Percentiles rank a stretch among this genome's conserved stretches.
phyloP scores from a whole-genome alignment of 108 stramenopile genomes.

The Skeletonema tropicum region DNA sequence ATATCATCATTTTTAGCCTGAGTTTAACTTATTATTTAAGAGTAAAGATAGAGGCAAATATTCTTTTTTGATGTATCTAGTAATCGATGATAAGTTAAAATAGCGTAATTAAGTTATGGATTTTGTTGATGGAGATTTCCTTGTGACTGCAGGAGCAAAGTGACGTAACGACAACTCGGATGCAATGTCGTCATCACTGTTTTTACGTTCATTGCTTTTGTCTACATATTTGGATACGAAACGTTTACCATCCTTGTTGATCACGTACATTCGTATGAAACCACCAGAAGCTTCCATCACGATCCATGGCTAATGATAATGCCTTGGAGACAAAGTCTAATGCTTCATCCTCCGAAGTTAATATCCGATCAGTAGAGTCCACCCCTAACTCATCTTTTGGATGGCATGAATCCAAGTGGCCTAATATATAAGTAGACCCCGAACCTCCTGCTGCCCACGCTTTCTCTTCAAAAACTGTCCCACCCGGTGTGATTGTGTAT shows the following conservation, averaged over 20 bases:
- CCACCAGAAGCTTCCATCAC: slow-evolving; percentile 89
- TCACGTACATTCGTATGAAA: slow-evolving; percentile 60
- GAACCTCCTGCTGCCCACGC: slow-evolving; percentile 73
- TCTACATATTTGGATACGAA: slow-evolving; percentile 11
- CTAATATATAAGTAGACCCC: slow-evolving; percentile 73
- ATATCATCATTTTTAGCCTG: background rate
- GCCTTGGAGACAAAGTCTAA: slow-evolving; percentile 62
- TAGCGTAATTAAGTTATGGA: background rate
- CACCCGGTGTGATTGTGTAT: slow-evolving; percentile 62
- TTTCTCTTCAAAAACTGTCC: slow-evolving; percentile 66
- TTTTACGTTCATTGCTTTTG: background rate
- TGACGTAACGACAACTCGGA: background rate
- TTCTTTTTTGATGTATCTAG: background rate
- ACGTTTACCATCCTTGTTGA: slow-evolving; percentile 45
- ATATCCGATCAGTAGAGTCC: background rate
- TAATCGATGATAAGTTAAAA: background rate
- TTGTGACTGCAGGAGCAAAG: background rate
- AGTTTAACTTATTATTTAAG: slow-evolving; percentile 5
- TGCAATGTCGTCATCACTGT: background rate
- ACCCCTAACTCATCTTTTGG: slow-evolving; percentile 14
- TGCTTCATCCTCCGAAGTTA: slow-evolving; percentile 63
- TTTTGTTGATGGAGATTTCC: background rate
- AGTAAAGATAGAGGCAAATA: background rate
- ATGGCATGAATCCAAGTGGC: slow-evolving; percentile 61
- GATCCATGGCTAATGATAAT: slow-evolving; percentile 66